Evolutionary conservation across 148 eudicot genomes (phyloP).

Genomic region (Salicornia ramosissima): DNA sequence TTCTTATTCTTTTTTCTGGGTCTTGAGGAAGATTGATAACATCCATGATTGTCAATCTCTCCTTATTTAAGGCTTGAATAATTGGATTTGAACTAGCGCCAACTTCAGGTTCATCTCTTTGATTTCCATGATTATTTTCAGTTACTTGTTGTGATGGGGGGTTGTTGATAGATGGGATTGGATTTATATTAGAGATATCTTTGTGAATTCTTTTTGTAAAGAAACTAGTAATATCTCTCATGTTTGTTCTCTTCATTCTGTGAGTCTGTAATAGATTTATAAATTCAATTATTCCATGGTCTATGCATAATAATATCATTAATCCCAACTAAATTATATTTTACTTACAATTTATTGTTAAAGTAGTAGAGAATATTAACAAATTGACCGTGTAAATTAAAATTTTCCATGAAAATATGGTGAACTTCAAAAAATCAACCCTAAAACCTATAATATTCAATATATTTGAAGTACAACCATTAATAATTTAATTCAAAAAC

Average conservation of each 20-base stretch:
- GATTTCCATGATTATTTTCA: too few relatives aligned
- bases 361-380: too few relatives aligned
- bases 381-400: too few relatives aligned
- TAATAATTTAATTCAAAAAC: too few relatives aligned
- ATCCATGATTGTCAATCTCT: neutral
- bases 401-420: too few relatives aligned
- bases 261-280: neutral
- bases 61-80: neutral
- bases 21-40: neutral
- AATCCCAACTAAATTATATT: too few relatives aligned
- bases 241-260: neutral
- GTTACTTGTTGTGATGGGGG: neutral
- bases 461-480: too few relatives aligned
- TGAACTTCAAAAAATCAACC: too few relatives aligned
- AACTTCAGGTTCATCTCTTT: neutral
- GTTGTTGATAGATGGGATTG: neutral
- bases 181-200: neutral
- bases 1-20: neutral
- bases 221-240: neutral
- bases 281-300: neutral
- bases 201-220: neutral
- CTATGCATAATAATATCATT: too few relatives aligned
- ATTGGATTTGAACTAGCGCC: neutral
- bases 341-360: too few relatives aligned
- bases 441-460: too few relatives aligned